phyloP scores from a whole-genome alignment of 768 basidiomycete species.

The Cystofilobasidium macerans region DNA sequence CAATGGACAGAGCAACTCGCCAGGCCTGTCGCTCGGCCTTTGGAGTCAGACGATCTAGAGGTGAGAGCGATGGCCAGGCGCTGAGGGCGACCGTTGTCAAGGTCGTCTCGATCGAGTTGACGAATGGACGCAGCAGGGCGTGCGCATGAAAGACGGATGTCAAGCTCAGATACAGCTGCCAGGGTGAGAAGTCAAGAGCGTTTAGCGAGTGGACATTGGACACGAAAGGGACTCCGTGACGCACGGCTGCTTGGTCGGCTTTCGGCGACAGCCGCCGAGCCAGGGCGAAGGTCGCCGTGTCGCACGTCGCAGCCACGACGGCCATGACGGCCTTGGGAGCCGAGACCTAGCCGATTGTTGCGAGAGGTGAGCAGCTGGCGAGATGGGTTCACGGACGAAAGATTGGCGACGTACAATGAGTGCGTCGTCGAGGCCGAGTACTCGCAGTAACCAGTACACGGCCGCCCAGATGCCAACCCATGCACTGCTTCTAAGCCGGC shows the following conservation, averaged over 20 bases:
- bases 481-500: slow-evolving; percentile 2
- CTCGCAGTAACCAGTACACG: slow-evolving; percentile 2
- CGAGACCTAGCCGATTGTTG: neutral
- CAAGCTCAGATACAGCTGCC: slow-evolving; percentile 64
- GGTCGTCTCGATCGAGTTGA: slow-evolving; percentile 85
- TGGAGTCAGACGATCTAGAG: neutral
- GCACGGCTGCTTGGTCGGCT: slow-evolving; percentile 54
- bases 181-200: slow-evolving; percentile 7
- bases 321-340: slow-evolving; percentile 24
- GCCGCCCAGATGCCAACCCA: slow-evolving; percentile 24
- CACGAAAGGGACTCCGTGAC: slow-evolving; percentile 37
- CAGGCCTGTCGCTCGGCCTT: neutral
- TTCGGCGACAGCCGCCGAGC: slow-evolving; percentile 47
- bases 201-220: neutral
- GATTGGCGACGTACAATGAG: neutral
- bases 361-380: too few species aligned
- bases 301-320: slow-evolving; percentile 56
- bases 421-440: neutral
- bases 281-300: slow-evolving; percentile 59
- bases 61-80: slow-evolving; percentile 43
- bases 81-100: slow-evolving; percentile 65
- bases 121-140: slow-evolving; percentile 72
- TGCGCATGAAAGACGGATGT: slow-evolving; percentile 79
- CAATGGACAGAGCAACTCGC: slow-evolving; percentile 47
- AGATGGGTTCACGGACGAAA: too few species aligned